Conservation (phyloP, 164 flowering plant genomes). For the Amborella trichopoda region DNA sequence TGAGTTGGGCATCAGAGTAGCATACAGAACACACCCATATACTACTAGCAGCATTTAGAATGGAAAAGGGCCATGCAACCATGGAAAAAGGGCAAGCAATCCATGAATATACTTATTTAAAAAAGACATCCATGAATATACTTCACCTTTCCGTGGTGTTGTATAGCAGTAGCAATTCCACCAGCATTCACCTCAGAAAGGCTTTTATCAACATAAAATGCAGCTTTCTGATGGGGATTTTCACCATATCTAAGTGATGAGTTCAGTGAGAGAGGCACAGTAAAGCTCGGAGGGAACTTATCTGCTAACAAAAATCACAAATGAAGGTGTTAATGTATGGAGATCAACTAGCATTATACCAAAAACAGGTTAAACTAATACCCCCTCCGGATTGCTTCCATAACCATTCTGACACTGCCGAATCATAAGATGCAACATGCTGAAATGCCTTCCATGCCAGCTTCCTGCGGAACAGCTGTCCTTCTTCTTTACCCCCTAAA, state of each 20-base stretch:
- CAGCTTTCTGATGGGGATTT: slow-evolving; percentile 96
- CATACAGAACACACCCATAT: too few species aligned
- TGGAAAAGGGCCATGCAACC: too few species aligned
- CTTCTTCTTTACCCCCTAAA: slow-evolving; percentile 45
- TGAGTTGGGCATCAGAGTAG: too few species aligned
- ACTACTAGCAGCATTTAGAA: too few species aligned
- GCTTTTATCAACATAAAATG: slow-evolving; percentile 84
- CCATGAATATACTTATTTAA: too few species aligned
- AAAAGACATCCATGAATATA: too few species aligned
- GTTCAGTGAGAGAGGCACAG: slow-evolving; percentile 55
- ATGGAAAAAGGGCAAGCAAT: too few species aligned
- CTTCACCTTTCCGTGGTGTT: slow-evolving; percentile 94
- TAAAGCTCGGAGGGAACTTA: slow-evolving; percentile 70
- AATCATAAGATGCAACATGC: slow-evolving; percentile 93
- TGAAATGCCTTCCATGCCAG: slow-evolving; percentile 99
- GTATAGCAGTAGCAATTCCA: slow-evolving; percentile 89
- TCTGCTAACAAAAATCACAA: slow-evolving; percentile 23
- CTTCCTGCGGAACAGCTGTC: slow-evolving; percentile 53
- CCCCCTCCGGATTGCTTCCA: slow-evolving; percentile 81
- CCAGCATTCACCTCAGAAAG: slow-evolving; percentile 81
- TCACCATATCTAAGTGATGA: slow-evolving; percentile 95
- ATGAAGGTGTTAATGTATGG: background rate
- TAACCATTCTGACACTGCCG: slow-evolving; percentile 97
- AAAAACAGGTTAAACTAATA: slow-evolving; percentile 11
- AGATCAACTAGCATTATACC: background rate